A percentile compares a stretch with the other conserved stretches of the same genome.
Evolutionary conservation across 495 filamentous ascomycete genomes (phyloP).

Genomic region (Penicillium riverlandense): DNA sequence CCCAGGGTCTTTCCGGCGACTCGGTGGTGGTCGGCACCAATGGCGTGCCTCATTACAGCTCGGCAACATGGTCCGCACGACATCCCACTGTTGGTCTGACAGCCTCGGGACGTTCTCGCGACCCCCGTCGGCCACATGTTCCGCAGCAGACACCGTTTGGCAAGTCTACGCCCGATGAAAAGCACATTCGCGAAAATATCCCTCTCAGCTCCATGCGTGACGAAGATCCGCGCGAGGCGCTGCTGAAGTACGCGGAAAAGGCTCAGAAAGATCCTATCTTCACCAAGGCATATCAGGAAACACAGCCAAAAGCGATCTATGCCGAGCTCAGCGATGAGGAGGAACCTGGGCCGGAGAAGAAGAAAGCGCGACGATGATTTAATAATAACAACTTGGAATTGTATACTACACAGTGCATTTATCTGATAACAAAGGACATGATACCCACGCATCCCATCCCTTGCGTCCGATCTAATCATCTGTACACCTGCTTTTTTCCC

Average conservation of each 20-base stretch:
- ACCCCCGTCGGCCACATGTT: conserved; percentile 73
- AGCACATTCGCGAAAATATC: conserved; percentile 79
- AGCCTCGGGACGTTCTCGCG: conserved; percentile 69
- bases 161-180: conserved; percentile 84
- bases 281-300: conserved; percentile 85
- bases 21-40: conserved; percentile 57
- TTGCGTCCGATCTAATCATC: too few relatives aligned
- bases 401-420: neutral
- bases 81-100: conserved; percentile 68
- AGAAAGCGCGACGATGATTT: conserved; percentile 46
- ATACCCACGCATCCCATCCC: too few relatives aligned
- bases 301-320: conserved; percentile 90
- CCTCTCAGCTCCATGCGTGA: conserved; percentile 92
- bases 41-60: conserved; percentile 37
- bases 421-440: neutral
- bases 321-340: conserved; percentile 91
- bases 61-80: conserved; percentile 50
- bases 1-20: conserved; percentile 74
- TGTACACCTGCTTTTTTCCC: too few relatives aligned
- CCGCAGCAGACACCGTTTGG: conserved; percentile 86
- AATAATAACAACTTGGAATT: too few relatives aligned
- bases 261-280: conserved; percentile 92
- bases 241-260: conserved; percentile 91
- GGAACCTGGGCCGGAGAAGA: conserved; percentile 60
- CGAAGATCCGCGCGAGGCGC: conserved; percentile 90